Evolutionary conservation across 2,329 filamentous ascomycete species (phyloP), one percentile per base, ranked within the genome.

Genomic region (Rhynchosporium graminicola): DNA sequence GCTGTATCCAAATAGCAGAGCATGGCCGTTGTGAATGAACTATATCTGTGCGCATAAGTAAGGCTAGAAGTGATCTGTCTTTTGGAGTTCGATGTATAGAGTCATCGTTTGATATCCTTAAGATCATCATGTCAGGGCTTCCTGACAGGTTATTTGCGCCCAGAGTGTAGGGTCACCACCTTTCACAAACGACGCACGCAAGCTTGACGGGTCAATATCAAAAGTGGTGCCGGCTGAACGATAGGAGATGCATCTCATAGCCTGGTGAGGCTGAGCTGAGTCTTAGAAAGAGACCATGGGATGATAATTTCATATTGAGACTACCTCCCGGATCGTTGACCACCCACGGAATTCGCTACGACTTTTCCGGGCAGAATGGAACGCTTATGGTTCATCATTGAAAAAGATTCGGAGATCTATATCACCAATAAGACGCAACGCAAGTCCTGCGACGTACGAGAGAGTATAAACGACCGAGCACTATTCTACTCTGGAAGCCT

Each of bases 51-150:
- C n/a, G 50, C 50, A 42, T 54, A 54, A 40, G 20, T 36, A 54
- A 38, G 33, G 31, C 31, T 52, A 52, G 50, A 38, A 52, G n/a
- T 54, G 33, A 40, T 54, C 50, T 40, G 50, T 54, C 50, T 54
- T 54, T 31, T 42, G 38, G 38, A 54, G 13, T 54, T 40, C 36
- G 50, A 54, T n/a, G 36, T 36, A 54, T 7, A 31, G 15, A n/a
- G 47, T 31, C 48, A n/a, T 29, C 33, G 38, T 40, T 28, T 28
- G n/a, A 40, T 10, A 31, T 42, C 2, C 38, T 33, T 38, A 33
- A 38, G 33, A 40, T 54, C 36, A 42, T 54, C 33, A 54, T 40
- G 38, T 38, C 33, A 54, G 33, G 33, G 50, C 50, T 54, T 54
- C 33, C 33, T 38, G n/a, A 31, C 36, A 36, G 9, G 12, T 28